Base-by-base conservation (phyloP, 306 rosid genomes). In the Vigna reflexopilosa region DNA sequence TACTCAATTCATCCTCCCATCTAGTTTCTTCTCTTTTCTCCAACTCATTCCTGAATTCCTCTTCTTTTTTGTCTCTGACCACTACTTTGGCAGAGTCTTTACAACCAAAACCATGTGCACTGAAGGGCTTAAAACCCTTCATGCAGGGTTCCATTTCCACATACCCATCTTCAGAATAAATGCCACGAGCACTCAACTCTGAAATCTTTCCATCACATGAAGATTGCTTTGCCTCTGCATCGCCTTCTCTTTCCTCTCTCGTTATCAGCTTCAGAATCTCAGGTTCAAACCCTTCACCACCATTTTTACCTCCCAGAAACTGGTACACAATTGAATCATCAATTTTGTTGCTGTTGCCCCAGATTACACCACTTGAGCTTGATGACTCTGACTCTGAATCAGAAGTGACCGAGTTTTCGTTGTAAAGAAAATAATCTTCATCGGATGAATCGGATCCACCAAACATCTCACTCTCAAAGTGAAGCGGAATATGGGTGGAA, bases 371-470 rank as follows among this genome's bases (percentile, higher is more conserved):
- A 72, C 54, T 76, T 34, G 81, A 83, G 80, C 65, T 20, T 28
- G 80, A 59, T 70, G 91, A 81, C 30, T 84, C 91, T 62, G 86
- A 77, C 51, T 83, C 85, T 9, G 85, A 83, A 70, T 79, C 88
- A 11, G 86, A 85, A 36, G 67, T 82, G 1, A 65, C 22, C 15
- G 85, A 80, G 40, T 57, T 79, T 70, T 79, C 90, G 28, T 83
- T 75, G 56, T 70, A 83, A 70, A 66, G 56, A 20, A 83, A 79
- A 52, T 81, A 76, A 9, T 74, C 88, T 71, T 83, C 90, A 52
- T 83, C 86, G 1, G 86, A 87, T 51, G 84, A 82, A 49, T 82
- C 91, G 68, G 80, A 80, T 68, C 24, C 72, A 38, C 82, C 75
- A 70, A 83, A 79, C 16, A 16, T 22, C 40, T 79, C 76, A 45